Evolutionary conservation across 116 monocot species (phyloP).

Genomic region (Zostera marina): DNA sequence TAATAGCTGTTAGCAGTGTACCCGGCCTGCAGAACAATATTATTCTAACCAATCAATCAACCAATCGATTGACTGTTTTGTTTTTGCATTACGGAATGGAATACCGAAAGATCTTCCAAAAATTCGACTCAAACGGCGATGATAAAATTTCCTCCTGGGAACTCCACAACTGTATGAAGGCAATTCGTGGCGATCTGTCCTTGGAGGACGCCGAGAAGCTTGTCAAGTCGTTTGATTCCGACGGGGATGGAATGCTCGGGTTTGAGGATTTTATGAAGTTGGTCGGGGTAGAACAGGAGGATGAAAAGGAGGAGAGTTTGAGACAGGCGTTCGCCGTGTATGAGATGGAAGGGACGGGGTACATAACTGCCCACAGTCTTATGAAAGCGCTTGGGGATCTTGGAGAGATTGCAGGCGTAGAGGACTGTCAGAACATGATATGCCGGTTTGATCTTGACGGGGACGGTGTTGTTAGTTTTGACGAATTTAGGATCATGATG

Average conservation of each 20-base stretch:
- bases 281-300: constrained; percentile 8
- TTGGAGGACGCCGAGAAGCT: background rate
- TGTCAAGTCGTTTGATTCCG: constrained; percentile 12
- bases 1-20: no score
- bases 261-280: constrained; percentile 5
- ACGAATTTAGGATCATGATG: constrained; percentile 13
- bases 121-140: constrained; percentile 1
- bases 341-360: constrained; percentile 21
- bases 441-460: constrained; percentile 20
- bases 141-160: constrained; percentile 1
- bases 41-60: background rate
- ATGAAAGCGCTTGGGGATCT: constrained; percentile 8
- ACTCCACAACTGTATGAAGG: background rate
- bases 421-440: constrained; percentile 29
- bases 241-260: constrained; percentile 22
- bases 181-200: background rate
- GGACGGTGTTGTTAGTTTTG: constrained; percentile 29
- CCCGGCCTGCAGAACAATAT: background rate
- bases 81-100: background rate
- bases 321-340: constrained; percentile 22
- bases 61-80: no score
- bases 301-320: constrained; percentile 5
- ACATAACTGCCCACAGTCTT: constrained; percentile 22
- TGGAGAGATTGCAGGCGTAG: constrained; percentile 3
- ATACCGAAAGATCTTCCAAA: background rate